Conservation (phyloP, 1,284 basidiomycete genomes). For the Salmacisia buchloeana region DNA sequence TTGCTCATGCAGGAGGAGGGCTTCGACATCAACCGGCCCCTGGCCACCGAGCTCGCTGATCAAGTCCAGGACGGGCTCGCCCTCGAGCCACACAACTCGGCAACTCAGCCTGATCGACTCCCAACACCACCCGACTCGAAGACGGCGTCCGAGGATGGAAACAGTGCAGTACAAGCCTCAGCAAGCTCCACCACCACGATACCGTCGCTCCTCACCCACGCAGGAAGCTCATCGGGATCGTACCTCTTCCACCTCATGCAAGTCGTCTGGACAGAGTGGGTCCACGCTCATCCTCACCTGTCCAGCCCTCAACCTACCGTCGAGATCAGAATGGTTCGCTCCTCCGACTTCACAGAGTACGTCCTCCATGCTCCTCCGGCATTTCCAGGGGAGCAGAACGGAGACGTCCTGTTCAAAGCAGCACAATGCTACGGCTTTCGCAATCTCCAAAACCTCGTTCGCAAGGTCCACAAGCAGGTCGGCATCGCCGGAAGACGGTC, state of each 20-base stretch:
- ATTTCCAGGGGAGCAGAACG: neutral
- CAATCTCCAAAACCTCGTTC: constrained; percentile 93
- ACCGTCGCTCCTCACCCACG: constrained; percentile 70
- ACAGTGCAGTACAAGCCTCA: neutral
- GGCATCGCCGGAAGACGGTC: constrained; percentile 56
- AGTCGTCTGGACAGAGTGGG: constrained; percentile 32
- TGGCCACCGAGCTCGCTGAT: constrained; percentile 57
- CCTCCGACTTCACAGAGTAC: constrained; percentile 63
- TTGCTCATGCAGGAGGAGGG: constrained; percentile 74
- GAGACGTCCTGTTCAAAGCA: constrained; percentile 70
- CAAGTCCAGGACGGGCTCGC: constrained; percentile 5
- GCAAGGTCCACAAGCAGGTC: constrained; percentile 60
- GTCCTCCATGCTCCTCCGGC: constrained; percentile 38
- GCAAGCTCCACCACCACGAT: neutral
- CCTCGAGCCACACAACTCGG: neutral
- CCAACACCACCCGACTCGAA: constrained; percentile 2
- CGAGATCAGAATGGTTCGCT: constrained; percentile 37
- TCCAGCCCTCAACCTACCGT: constrained; percentile 22
- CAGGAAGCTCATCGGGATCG: constrained; percentile 85
- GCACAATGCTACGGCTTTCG: constrained; percentile 96
- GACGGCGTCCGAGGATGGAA: neutral
- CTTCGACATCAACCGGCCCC: constrained; percentile 66
- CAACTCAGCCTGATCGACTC: neutral
- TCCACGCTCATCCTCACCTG: constrained; percentile 10
- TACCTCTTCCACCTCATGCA: constrained; percentile 64